Evolutionary conservation across 1,284 basidiomycete species (phyloP).

Genomic region (Microbotryum intermedium): DNA sequence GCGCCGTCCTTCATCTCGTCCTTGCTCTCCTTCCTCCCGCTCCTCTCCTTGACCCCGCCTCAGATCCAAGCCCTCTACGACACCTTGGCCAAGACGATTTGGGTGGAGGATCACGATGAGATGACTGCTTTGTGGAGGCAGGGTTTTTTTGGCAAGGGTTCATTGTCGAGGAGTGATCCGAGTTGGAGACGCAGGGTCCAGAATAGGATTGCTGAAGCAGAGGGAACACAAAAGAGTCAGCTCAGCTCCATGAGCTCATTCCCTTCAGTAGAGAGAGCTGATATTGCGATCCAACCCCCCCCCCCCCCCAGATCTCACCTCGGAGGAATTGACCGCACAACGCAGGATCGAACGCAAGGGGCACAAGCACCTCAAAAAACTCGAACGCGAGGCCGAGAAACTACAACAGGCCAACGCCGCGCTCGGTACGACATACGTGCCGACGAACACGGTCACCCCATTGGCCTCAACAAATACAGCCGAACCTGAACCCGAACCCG

Average conservation of each 20-base stretch:
- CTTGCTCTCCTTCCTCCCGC: slow-evolving; percentile 48
- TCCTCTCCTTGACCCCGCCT: slow-evolving; percentile 52
- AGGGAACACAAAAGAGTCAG: slow-evolving; percentile 45
- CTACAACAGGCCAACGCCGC: slow-evolving; percentile 49
- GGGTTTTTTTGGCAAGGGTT: slow-evolving; percentile 97
- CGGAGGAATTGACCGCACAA: slow-evolving; percentile 78
- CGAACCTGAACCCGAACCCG: not conserved
- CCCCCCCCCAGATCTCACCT: slow-evolving; percentile 54
- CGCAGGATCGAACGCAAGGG: slow-evolving; percentile 74
- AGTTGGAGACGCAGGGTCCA: slow-evolving; percentile 61
- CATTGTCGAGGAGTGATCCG: slow-evolving; percentile 85
- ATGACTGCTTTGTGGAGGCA: slow-evolving; percentile 69
- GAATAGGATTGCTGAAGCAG: slow-evolving; percentile 57
- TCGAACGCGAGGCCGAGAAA: slow-evolving; percentile 66
- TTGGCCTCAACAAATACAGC: no score
- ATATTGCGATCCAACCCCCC: no score
- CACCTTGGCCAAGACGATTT: slow-evolving; percentile 62
- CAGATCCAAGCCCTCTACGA: slow-evolving; percentile 60
- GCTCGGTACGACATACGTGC: slow-evolving; percentile 56
- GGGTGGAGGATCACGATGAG: slow-evolving; percentile 58
- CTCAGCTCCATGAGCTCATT: not conserved
- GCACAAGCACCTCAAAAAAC: slow-evolving; percentile 57
- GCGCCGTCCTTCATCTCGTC: slow-evolving; percentile 50
- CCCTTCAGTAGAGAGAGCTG: not conserved
- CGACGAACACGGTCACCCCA: not conserved